Base-by-base conservation (phyloP, 2,329 filamentous ascomycete genomes). In the Magnaporthiopsis rhizophila region DNA sequence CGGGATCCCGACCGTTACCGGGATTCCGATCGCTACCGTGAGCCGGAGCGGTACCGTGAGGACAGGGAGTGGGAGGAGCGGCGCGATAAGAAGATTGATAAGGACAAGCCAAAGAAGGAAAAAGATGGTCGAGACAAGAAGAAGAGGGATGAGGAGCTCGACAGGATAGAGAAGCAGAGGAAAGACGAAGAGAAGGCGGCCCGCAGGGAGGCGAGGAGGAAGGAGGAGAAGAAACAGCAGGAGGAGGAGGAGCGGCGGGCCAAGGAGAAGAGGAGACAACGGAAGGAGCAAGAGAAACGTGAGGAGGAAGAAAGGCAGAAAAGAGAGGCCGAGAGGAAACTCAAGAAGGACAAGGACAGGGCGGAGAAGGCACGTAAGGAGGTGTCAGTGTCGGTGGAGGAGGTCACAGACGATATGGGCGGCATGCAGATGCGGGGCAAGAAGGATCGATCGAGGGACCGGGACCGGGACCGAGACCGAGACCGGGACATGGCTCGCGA, bases 31-130 rank as follows among this genome's bases (percentile, higher is more conserved):
- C 26, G 32, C 9, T 26, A 62, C 11, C 28, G 53, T 45, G 24
- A 32, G 15, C 30, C 34, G 26, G 56, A 45, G 8, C 34, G 57
- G 24, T 18, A 63, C 21, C 62, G 36, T 24, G 34, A 63, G 34
- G 56, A 63, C 3, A 38, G 59, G 36, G 56, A 59, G 57, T 57
- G 58, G 30, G 15, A 50, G n/a, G 28, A 61, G 60, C 30, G 38
- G 53, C 28, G 58, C 26, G 62, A 28, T n/a, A 59, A 59, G 57
- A 34, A 63, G 57, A 8, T 12, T 15, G 36, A 62, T 9, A 34
- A 59, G 62, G 28, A 58, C 18, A 45, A 38, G 26, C 45, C 26
- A 26, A 32, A 28, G 36, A 34, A 62, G 53, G 50, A 58, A 36
- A 58, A 62, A 28, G 61, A 53, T 18, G 28, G 50, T n/a, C 26